Evolutionary conservation across 371 early-diverging fungal genomes (phyloP).

Genomic region (Mucor indicus): DNA sequence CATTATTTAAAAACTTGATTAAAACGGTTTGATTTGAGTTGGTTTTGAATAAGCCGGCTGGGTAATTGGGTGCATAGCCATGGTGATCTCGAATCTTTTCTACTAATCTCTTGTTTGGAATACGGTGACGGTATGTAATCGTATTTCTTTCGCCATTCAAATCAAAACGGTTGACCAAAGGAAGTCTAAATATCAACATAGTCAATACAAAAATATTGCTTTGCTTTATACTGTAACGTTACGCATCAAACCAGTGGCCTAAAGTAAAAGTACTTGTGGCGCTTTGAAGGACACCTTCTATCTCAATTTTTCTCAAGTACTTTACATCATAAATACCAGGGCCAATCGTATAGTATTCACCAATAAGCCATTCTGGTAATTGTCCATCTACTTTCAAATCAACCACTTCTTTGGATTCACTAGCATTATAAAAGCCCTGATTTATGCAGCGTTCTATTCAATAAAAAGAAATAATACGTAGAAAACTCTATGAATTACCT

Average conservation of each 20-base stretch:
- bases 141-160: slow-evolving; percentile 52
- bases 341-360: slow-evolving; percentile 63
- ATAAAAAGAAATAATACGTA: not conserved
- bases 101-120: slow-evolving; percentile 57
- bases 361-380: slow-evolving; percentile 62
- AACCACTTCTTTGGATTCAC: slow-evolving; percentile 31
- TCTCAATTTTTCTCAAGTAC: slow-evolving; percentile 59
- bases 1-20: slow-evolving; percentile 54
- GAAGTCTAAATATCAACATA: slow-evolving; percentile 32
- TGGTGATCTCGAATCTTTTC: slow-evolving; percentile 67
- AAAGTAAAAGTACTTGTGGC: slow-evolving; percentile 61
- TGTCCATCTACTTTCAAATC: slow-evolving; percentile 48
- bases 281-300: slow-evolving; percentile 59
- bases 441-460: not conserved
- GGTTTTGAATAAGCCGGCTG: slow-evolving; percentile 65
- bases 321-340: slow-evolving; percentile 63
- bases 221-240: not conserved
- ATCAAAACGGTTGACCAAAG: slow-evolving; percentile 62
- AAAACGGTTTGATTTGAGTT: slow-evolving; percentile 68
- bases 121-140: slow-evolving; percentile 57
- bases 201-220: not conserved
- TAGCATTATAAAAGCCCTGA: slow-evolving; percentile 43
- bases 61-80: slow-evolving; percentile 62
- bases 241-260: slow-evolving; percentile 75
- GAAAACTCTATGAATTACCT: slow-evolving; percentile 18